Evolutionary conservation across 345 rosid genomes (phyloP), one percentile per base, ranked within the genome.

Genomic region (Leavenworthia alabamica): DNA sequence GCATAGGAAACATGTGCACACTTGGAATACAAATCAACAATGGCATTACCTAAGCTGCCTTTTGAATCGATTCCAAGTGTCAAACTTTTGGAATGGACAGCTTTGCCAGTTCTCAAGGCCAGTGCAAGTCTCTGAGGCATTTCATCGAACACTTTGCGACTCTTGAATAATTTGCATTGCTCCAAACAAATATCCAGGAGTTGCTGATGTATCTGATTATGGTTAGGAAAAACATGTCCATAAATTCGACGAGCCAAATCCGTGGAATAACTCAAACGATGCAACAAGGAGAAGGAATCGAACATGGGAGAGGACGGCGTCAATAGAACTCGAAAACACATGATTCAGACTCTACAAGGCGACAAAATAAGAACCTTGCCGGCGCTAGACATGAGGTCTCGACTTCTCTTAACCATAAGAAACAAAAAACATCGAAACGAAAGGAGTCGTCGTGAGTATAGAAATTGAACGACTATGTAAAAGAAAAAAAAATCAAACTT

Each of bases 1-100:
- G 86, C 86, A 32, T 58, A 79, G 32, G 66, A 77, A 50, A 60
- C 77, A 53, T 77, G 17, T 10, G 79, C 89, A 63, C 96, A 85
- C 73, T 86, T 92, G 56, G 86, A 86, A 56, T 89, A 92, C 41
- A 92, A 86, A 73, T 86, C 96, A 20, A 92, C 66, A 51, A 89
- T 76, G 44, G 82, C 81, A 56, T 84, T 82, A 8, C 85, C 78
- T 24, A 89, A 74, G 36, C 41, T 68, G 16, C 83, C 87, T 23
- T 74, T 60, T 8, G 85, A 70, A 12, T 64, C 73, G 47, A 83
- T 55, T 37, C 93, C 90, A 64, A 79, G 66, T 67, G 43, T 70
- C 62, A 78, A 48, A 74, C 78, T 68, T 62, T 46, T 76, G 15
- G 83, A 73, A 57, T 89, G 95, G 33, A 83, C 68, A 61, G 82